phyloP scores from a whole-genome alignment of 371 early-diverging fungal species.

The Mortierella sp. region DNA sequence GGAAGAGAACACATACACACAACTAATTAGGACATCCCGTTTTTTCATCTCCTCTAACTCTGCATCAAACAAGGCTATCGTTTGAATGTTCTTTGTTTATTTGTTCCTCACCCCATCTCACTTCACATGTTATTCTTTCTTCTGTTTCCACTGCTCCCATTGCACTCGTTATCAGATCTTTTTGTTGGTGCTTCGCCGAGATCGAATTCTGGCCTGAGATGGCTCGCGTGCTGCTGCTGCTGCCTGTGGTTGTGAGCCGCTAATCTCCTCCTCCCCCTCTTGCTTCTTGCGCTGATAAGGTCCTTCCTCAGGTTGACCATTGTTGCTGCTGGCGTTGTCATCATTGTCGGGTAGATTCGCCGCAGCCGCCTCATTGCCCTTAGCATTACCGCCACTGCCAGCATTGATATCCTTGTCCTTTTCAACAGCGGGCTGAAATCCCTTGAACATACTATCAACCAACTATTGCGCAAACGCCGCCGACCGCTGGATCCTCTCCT shows the following conservation, averaged over 20 bases:
- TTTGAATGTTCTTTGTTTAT: background rate
- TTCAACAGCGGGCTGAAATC: background rate
- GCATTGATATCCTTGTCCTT: background rate
- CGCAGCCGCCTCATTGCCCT: background rate
- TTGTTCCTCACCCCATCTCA: background rate
- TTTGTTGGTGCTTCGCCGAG: conserved; percentile 6
- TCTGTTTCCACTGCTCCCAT: background rate
- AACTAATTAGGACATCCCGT: background rate
- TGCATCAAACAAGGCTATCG: background rate
- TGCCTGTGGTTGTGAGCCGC: background rate
- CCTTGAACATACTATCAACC: background rate
- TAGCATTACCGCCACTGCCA: background rate
- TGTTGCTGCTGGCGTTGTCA: background rate
- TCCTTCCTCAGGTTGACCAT: background rate
- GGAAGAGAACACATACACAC: background rate
- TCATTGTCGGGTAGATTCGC: conserved; percentile 1
- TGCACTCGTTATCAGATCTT: background rate
- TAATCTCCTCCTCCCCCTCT: background rate
- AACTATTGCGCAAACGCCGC: conserved; percentile 1
- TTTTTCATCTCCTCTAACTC: background rate
- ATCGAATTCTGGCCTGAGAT: background rate
- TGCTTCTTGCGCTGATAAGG: background rate
- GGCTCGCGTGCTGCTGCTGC: background rate
- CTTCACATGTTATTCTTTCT: background rate
- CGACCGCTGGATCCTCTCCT: background rate